These are phyloP conservation scores for Yamadazyma membranifaciens DNA, from an alignment of 1,139 yeast genomes.

Conservation along the genomic window DNA sequence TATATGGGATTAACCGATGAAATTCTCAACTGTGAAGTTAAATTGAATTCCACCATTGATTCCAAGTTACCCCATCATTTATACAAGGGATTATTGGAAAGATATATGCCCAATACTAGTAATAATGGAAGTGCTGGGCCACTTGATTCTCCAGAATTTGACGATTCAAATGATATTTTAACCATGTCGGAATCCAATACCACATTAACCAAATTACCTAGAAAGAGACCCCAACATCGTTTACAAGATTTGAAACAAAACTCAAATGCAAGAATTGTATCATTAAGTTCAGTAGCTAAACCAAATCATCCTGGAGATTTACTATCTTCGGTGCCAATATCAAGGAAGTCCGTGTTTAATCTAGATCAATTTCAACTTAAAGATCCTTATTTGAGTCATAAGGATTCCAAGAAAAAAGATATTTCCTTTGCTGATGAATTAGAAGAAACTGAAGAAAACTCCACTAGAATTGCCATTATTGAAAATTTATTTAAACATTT, in stretches of 20 bases:
- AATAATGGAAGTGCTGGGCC: background rate
- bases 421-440: constrained; percentile 33
- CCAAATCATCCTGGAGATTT: constrained; percentile 80
- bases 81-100: constrained; percentile 54
- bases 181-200: constrained; percentile 3
- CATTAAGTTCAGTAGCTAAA: constrained; percentile 56
- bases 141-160: background rate
- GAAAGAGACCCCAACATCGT: constrained; percentile 9
- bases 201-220: constrained; percentile 7
- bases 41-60: constrained; percentile 52
- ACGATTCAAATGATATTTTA: background rate
- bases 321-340: constrained; percentile 75
- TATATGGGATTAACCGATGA: constrained; percentile 85
- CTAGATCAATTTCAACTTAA: constrained; percentile 11
- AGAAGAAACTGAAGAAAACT: constrained; percentile 76
- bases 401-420: constrained; percentile 4
- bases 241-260: constrained; percentile 3
- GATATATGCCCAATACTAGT: constrained; percentile 13
- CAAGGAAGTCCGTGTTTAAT: constrained; percentile 43
- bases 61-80: constrained; percentile 58
- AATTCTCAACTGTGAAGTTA: constrained; percentile 72
- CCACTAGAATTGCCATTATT: constrained; percentile 66
- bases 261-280: constrained; percentile 58
- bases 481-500: constrained; percentile 73
- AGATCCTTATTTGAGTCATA: constrained; percentile 5